phyloP scores from a whole-genome alignment of 257 asterid species.

The Solanum sitiens region DNA sequence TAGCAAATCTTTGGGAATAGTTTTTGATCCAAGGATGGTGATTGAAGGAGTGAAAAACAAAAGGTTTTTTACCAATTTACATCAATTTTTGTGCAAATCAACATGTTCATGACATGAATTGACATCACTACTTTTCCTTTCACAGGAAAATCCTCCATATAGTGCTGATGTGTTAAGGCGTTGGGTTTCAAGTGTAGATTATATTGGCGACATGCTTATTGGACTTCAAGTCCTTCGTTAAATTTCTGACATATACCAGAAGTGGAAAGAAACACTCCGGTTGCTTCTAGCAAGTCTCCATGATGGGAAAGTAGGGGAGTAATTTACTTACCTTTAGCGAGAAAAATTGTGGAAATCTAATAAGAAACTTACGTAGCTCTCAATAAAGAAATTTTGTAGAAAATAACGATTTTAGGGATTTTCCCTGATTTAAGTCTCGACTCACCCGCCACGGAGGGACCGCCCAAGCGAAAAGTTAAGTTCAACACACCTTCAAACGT shows the following conservation, averaged over 20 bases:
- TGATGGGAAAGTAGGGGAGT: constrained; percentile 71
- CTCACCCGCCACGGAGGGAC: too few species aligned
- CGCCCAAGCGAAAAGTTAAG: too few species aligned
- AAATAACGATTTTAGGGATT: too few species aligned
- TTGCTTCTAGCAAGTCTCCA: constrained; percentile 91
- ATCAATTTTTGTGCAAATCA: not conserved
- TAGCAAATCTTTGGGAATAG: constrained; percentile 97
- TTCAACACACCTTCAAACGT: too few species aligned
- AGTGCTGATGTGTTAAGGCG: constrained; percentile 97
- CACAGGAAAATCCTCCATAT: constrained; percentile 61
- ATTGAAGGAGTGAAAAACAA: constrained; percentile 89
- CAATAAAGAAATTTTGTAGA: too few species aligned
- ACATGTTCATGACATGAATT: constrained; percentile 4
- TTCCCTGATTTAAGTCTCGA: too few species aligned
- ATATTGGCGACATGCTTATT: constrained; percentile 73
- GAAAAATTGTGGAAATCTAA: too few species aligned
- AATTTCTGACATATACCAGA: constrained; percentile 89
- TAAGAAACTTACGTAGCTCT: too few species aligned
- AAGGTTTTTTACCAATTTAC: constrained; percentile 31
- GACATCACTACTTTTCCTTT: constrained; percentile 12
- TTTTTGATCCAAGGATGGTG: constrained; percentile 78
- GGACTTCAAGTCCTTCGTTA: constrained; percentile 90
- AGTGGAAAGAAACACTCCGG: constrained; percentile 89
- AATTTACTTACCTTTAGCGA: too few species aligned
- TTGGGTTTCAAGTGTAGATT: constrained; percentile 98